Conservation (phyloP, 192 early-diverging fungal species). For the Dissophora ornata region DNA sequence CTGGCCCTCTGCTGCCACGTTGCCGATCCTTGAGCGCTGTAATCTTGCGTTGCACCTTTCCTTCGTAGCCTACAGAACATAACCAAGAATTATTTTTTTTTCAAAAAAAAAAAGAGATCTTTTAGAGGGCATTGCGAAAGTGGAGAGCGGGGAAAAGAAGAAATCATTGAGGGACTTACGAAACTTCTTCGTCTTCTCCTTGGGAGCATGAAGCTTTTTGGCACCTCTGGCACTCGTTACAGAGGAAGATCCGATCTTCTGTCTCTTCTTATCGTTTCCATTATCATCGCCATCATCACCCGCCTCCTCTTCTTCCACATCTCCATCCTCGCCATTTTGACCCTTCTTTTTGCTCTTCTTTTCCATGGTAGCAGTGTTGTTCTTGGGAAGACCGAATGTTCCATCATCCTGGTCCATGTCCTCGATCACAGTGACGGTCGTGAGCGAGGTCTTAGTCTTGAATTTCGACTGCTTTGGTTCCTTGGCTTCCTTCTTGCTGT, state of each 20-base stretch:
- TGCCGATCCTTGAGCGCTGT: constrained; percentile 31
- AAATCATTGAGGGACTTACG: constrained; percentile 24
- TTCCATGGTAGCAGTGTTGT: constrained; percentile 29
- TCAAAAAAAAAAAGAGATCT: constrained; percentile 13
- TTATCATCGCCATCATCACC: constrained; percentile 23
- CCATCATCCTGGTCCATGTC: constrained; percentile 71
- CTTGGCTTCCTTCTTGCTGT: constrained; percentile 24
- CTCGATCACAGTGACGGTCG: constrained; percentile 78
- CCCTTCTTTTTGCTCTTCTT: constrained; percentile 20
- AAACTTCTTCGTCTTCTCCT: constrained; percentile 54
- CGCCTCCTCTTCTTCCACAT: constrained; percentile 7
- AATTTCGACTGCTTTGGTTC: constrained; percentile 66
- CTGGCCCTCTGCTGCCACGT: constrained; percentile 18
- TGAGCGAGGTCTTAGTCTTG: constrained; percentile 64
- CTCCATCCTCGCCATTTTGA: background rate
- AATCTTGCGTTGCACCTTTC: constrained; percentile 45
- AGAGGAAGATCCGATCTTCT: constrained; percentile 36
- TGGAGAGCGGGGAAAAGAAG: background rate
- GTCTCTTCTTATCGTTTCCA: constrained; percentile 28
- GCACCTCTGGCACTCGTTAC: constrained; percentile 42
- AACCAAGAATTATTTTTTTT: too few species aligned
- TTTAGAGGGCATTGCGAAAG: too few species aligned
- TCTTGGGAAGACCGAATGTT: constrained; percentile 36
- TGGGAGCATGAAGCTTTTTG: constrained; percentile 14
- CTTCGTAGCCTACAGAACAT: constrained; percentile 32